These are phyloP conservation scores for Penicillium soppii DNA, from an alignment of 495 filamentous ascomycete species.

Conservation along the genomic window DNA sequence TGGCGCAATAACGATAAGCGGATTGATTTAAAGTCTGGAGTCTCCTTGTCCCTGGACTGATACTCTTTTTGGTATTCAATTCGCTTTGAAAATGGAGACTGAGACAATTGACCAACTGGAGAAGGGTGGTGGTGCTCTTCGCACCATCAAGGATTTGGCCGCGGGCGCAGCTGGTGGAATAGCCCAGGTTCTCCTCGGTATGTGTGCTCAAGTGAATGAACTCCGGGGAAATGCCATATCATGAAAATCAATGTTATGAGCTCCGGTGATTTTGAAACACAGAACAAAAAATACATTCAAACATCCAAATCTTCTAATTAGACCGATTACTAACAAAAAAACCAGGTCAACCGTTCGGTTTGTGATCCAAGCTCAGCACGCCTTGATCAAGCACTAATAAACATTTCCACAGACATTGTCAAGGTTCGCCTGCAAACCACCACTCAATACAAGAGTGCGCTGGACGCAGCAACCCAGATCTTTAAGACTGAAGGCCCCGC, in stretches of 20 bases:
- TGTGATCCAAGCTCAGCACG: constrained; percentile 14
- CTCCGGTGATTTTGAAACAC: not conserved
- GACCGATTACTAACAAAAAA: constrained; percentile 26
- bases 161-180: constrained; percentile 89
- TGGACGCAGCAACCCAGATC: constrained; percentile 79
- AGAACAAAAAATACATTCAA: too few relatives aligned
- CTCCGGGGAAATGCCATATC: not conserved
- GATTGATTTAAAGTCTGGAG: constrained; percentile 26
- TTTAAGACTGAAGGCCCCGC: constrained; percentile 81
- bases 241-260: not conserved
- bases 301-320: not conserved
- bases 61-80: constrained; percentile 8
- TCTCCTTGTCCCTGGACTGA: constrained; percentile 10
- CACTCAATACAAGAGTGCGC: constrained; percentile 72
- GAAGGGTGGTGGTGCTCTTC: constrained; percentile 40
- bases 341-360: constrained; percentile 89
- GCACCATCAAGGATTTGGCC: constrained; percentile 87
- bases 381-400: constrained; percentile 15
- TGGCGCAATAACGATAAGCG: constrained; percentile 28
- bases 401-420: constrained; percentile 70
- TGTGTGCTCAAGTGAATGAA: constrained; percentile 31
- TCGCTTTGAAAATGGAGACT: constrained; percentile 30
- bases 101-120: constrained; percentile 39
- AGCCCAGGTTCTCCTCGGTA: constrained; percentile 93
- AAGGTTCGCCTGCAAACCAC: constrained; percentile 96